These are phyloP conservation scores for Yamadazyma akitaensis DNA, from an alignment of 805 yeast genomes.

Conservation along the genomic window DNA sequence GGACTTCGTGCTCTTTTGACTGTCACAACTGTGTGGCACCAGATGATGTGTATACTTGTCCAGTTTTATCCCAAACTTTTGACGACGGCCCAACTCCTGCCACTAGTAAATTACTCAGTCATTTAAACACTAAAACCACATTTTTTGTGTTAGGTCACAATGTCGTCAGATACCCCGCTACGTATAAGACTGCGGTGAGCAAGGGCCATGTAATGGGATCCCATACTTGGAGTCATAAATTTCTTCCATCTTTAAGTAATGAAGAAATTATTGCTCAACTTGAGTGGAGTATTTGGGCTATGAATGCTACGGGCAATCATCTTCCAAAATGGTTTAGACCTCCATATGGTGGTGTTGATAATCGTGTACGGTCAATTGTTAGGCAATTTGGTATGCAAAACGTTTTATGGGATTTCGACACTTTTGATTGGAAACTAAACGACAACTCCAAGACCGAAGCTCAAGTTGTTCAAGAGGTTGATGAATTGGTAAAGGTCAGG, in stretches of 20 bases:
- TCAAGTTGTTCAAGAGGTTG: constrained; percentile 55
- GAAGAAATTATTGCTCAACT: constrained; percentile 85
- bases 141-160: constrained; percentile 86
- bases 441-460: constrained; percentile 46
- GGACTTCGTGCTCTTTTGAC: constrained; percentile 69
- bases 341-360: constrained; percentile 93
- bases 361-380: constrained; percentile 75
- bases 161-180: constrained; percentile 71
- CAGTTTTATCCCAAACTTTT: constrained; percentile 76
- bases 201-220: constrained; percentile 79
- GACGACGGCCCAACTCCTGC: constrained; percentile 91
- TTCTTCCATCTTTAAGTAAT: constrained; percentile 72
- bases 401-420: constrained; percentile 88
- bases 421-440: constrained; percentile 81
- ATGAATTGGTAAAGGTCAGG: constrained; percentile 42
- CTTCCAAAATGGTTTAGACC: constrained; percentile 94
- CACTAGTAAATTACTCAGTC: constrained; percentile 57
- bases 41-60: constrained; percentile 78
- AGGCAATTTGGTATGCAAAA: constrained; percentile 83
- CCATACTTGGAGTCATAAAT: constrained; percentile 92
- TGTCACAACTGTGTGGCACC: constrained; percentile 73
- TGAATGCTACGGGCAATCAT: constrained; percentile 89
- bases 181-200: constrained; percentile 52
- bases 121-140: constrained; percentile 57
- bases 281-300: constrained; percentile 96